Base-by-base conservation (phyloP, 2,329 filamentous ascomycete genomes). In the Eurotiales sp. region DNA sequence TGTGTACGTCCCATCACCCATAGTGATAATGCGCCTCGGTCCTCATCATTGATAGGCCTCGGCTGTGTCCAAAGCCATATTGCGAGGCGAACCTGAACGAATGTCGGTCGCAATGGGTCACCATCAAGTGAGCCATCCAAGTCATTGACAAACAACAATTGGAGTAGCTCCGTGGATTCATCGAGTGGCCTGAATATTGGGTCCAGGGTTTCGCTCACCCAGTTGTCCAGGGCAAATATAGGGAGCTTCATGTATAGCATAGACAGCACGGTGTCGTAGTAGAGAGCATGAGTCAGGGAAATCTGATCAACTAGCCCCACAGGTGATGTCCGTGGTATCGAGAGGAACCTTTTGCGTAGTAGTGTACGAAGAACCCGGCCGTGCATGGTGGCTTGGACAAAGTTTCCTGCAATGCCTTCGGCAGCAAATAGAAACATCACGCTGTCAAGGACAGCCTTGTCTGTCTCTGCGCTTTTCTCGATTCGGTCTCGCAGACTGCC, bases 351-450 rank as follows among this genome's bases (percentile, higher is more conserved):
- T 15, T 30, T 44, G 12, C 41, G 23, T 15, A 44, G 27, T 15
- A 44, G 19, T 25, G 23, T 44, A 6, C 41, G 21, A 19, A 44
- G 41, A 19, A 44, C 12, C 15, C 15, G 23, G 14, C 41, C 41
- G 27, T 44, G 41, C 15, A 44, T 30, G 23, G 41, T 30, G 15
- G 41, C 41, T 17, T 44, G 21, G 2, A 8, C 41, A 30, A 44
- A 44, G 27, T 44, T 30, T 11, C 41, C 41, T 12, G 12, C 23
- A 30, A 29, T 23, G 23, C 12, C 22, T 30, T 44, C 41, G 15
- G 11, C 14, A 4, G 41, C 41, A 30, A 44, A 44, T 30, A 44
- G 23, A 44, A 44, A 44, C 41, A 44, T 44, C n/a, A 44, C 23
- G 25, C 41, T 44, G 23, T 44, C 41, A 19, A 44, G 23, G 4